phyloP scores from a whole-genome alignment of 441 rosid genomes.

The Erodium chrysanthum region DNA sequence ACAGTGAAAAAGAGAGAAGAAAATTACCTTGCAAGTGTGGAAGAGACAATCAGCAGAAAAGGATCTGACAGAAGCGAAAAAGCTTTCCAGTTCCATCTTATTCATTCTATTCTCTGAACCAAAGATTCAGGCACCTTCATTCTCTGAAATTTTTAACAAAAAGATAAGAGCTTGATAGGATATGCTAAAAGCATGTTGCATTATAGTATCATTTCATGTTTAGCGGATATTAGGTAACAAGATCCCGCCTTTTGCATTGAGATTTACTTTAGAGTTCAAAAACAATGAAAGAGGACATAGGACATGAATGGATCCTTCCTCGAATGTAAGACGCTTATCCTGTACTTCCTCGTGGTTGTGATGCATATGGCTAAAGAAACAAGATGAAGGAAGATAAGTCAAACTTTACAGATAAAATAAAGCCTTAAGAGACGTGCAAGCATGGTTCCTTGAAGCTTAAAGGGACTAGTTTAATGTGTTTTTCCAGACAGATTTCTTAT shows the following conservation, averaged over 20 bases:
- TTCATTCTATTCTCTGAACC: constrained; percentile 4
- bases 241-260: not conserved
- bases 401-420: not conserved
- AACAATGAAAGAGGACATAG: not conserved
- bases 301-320: constrained; percentile 3
- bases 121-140: not conserved
- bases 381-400: not conserved
- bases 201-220: not conserved
- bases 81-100: too few relatives aligned
- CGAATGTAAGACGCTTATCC: not conserved
- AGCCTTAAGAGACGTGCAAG: not conserved
- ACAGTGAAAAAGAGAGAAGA: not conserved
- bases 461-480: not conserved
- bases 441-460: not conserved
- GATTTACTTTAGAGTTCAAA: not conserved
- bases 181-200: not conserved
- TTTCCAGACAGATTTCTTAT: not conserved
- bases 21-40: not conserved
- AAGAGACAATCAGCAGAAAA: not conserved
- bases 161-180: not conserved
- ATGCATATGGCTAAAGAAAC: not conserved
- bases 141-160: not conserved
- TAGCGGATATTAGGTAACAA: not conserved
- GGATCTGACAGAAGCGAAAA: not conserved
- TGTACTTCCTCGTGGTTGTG: not conserved